Evolutionary conservation across 352 stramenopile species (phyloP).

Genomic region (Globisporangium mamillatum): DNA sequence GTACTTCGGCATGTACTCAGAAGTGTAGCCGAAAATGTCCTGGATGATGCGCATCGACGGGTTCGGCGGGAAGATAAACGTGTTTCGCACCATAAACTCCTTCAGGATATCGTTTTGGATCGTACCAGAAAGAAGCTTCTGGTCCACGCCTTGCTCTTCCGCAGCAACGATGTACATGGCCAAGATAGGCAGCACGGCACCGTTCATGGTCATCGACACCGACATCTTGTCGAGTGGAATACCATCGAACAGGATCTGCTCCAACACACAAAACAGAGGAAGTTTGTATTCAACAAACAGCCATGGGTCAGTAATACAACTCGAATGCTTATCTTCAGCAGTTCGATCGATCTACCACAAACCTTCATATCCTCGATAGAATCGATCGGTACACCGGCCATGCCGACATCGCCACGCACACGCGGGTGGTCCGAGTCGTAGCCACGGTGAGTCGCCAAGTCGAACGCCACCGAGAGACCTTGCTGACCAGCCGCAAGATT

Average conservation of each 20-base stretch:
- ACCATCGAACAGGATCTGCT: conserved; percentile 92
- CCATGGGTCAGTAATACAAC: neutral
- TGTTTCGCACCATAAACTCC: conserved; percentile 96
- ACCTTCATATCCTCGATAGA: conserved; percentile 95
- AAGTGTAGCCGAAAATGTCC: conserved; percentile 98
- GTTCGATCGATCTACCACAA: neutral
- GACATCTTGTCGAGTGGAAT: conserved; percentile 96
- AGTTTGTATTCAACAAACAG: neutral
- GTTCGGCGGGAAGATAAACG: conserved; percentile 96
- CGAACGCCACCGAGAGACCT: conserved; percentile 95
- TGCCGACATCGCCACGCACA: conserved; percentile 95
- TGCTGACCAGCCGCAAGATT: conserved; percentile 91
- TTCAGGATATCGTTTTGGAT: conserved; percentile 98
- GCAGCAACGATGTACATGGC: conserved; percentile 96
- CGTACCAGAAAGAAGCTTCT: conserved; percentile 78
- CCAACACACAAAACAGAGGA: neutral
- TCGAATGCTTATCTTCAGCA: conserved; percentile 17
- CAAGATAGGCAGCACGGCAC: conserved; percentile 94
- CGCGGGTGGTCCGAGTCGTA: conserved; percentile 97
- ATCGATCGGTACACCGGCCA: conserved; percentile 97
- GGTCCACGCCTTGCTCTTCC: conserved; percentile 92
- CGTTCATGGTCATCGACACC: conserved; percentile 99
- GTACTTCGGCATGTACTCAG: conserved; percentile 96
- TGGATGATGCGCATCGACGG: conserved; percentile 94
- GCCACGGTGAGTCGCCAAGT: conserved; percentile 96